A percentile compares a stretch with the other conserved stretches of the same genome.
phyloP scores from a whole-genome alignment of 2,329 filamentous ascomycete genomes.

The Triangularia verruculosa region DNA sequence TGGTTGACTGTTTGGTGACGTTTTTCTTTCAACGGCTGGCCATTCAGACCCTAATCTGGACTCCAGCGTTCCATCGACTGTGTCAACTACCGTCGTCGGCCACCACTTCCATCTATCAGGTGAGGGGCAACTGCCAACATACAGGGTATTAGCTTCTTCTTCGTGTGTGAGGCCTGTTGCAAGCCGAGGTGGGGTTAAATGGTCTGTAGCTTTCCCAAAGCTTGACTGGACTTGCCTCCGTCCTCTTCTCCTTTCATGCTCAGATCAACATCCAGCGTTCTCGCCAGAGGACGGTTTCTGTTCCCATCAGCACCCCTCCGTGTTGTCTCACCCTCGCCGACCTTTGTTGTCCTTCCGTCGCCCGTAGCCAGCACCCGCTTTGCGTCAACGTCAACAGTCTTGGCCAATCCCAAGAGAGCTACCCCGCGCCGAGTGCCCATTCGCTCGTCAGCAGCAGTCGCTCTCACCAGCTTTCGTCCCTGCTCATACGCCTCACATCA shows the following conservation, averaged over 20 bases:
- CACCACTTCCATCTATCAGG: neutral
- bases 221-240: neutral
- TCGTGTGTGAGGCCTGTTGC: neutral
- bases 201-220: constrained; percentile 2
- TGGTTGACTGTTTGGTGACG: constrained; percentile 12
- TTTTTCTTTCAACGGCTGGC: neutral
- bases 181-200: neutral
- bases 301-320: constrained; percentile 3
- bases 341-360: neutral
- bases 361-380: neutral
- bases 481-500: constrained; percentile 23
- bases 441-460: constrained; percentile 7
- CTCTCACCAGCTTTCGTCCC: constrained; percentile 7
- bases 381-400: constrained; percentile 11
- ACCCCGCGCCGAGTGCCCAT: constrained; percentile 12
- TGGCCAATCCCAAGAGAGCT: neutral
- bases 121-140: neutral
- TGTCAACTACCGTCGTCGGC: neutral
- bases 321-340: neutral
- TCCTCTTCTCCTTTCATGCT: constrained; percentile 7
- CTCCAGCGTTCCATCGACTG: neutral
- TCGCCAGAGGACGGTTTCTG: constrained; percentile 17
- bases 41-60: neutral
- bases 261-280: constrained; percentile 6
- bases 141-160: neutral